These are phyloP conservation scores for Inga leiocalycina DNA, from an alignment of 306 rosid genomes.

Conservation along the genomic window DNA sequence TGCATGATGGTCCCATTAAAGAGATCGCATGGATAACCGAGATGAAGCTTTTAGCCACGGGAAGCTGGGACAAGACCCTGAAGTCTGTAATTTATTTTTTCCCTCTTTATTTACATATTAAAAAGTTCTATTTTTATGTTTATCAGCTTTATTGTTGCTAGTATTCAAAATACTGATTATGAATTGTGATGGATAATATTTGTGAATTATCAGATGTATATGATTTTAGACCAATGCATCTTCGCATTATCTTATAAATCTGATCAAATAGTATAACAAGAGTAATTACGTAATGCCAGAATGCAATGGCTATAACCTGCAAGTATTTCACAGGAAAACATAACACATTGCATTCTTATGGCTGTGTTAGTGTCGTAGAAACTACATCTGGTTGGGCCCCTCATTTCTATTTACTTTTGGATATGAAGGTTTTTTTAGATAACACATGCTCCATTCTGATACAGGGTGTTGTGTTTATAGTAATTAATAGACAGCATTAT, in stretches of 20 bases:
- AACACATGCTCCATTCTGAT: background rate
- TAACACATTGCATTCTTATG: background rate
- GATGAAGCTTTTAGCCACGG: constrained; percentile 78
- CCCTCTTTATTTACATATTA: background rate
- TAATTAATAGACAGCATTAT: background rate
- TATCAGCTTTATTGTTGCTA: background rate
- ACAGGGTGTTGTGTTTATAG: background rate
- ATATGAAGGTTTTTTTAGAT: background rate
- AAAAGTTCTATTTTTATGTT: background rate
- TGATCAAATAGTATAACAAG: background rate
- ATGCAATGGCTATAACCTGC: background rate
- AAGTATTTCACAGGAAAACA: background rate
- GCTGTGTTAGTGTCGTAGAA: background rate
- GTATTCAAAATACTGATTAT: background rate
- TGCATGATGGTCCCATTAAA: constrained; percentile 90
- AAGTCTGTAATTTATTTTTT: constrained; percentile 42
- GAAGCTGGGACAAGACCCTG: constrained; percentile 92
- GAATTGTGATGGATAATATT: background rate
- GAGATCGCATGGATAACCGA: constrained; percentile 91
- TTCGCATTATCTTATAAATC: background rate
- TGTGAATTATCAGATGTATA: background rate
- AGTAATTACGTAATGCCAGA: background rate
- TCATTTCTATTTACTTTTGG: background rate
- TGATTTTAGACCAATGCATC: constrained; percentile 1
- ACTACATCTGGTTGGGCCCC: background rate